A percentile compares a stretch with the other conserved stretches of the same genome.
Conservation (phyloP, 2,329 filamentous ascomycete species). For the Fusarium stilboides region DNA sequence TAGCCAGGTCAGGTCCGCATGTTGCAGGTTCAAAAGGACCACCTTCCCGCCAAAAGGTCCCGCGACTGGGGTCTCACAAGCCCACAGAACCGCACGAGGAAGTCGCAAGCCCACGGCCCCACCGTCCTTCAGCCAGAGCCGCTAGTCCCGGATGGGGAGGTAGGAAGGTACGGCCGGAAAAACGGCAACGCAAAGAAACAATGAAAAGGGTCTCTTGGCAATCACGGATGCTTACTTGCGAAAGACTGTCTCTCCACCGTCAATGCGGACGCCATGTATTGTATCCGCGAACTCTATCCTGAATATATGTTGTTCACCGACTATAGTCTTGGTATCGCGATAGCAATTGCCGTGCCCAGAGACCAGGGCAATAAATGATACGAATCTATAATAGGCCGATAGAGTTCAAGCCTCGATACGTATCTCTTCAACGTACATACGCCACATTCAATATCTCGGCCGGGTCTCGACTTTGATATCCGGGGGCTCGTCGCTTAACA, state of each 20-base stretch:
- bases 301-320: conserved; percentile 9
- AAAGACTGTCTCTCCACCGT: conserved; percentile 15
- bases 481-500: conserved; percentile 19
- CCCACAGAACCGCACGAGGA: conserved; percentile 47
- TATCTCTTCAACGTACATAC: conserved; percentile 28
- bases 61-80: conserved; percentile 44
- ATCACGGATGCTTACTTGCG: background rate
- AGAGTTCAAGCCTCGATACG: conserved; percentile 31
- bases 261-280: conserved; percentile 20
- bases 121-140: conserved; percentile 31
- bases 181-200: conserved; percentile 39
- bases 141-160: conserved; percentile 49
- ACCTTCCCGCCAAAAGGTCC: conserved; percentile 51
- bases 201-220: conserved; percentile 23
- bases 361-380: background rate
- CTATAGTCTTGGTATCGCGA: background rate
- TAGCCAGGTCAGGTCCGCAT: conserved; percentile 1
- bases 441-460: conserved; percentile 42
- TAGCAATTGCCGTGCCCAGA: conserved; percentile 20
- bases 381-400: conserved; percentile 19
- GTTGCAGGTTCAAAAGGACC: conserved; percentile 46
- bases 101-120: conserved; percentile 40
- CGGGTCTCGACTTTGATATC: conserved; percentile 40
- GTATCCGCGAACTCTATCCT: conserved; percentile 23
- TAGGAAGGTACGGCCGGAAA: conserved; percentile 23